These are phyloP conservation scores for Geotrichum candidum DNA, from an alignment of 1,139 yeast genomes.

Conservation along the genomic window DNA sequence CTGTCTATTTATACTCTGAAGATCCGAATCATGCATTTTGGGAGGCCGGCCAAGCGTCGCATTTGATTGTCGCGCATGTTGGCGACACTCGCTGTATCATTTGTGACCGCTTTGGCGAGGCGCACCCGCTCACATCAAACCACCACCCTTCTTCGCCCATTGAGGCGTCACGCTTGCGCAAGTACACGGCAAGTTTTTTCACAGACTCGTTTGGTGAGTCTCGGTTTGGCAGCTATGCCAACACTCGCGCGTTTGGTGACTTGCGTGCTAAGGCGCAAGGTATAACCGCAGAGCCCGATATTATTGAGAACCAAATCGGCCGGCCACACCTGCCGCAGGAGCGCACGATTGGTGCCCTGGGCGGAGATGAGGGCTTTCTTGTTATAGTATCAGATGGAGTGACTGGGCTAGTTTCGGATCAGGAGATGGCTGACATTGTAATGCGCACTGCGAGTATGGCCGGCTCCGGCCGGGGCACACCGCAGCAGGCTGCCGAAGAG, in stretches of 20 bases:
- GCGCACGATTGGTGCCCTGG: slow-evolving; percentile 33
- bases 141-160: slow-evolving; percentile 86
- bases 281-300: slow-evolving; percentile 87
- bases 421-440: slow-evolving; percentile 82
- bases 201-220: slow-evolving; percentile 94
- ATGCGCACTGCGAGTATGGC: slow-evolving; percentile 62
- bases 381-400: slow-evolving; percentile 84
- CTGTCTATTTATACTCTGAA: slow-evolving; percentile 54
- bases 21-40: slow-evolving; percentile 52
- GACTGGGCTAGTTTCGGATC: slow-evolving; percentile 73
- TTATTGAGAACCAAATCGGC: slow-evolving; percentile 61
- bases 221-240: slow-evolving; percentile 76
- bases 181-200: slow-evolving; percentile 66
- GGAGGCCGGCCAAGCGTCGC: slow-evolving; percentile 61
- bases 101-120: slow-evolving; percentile 55
- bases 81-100: slow-evolving; percentile 91
- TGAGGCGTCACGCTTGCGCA: slow-evolving; percentile 66
- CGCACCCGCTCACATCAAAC: slow-evolving; percentile 67
- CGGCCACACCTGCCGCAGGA: slow-evolving; percentile 33
- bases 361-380: slow-evolving; percentile 76
- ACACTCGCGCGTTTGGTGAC: slow-evolving; percentile 93
- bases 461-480: slow-evolving; percentile 69
- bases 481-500: slow-evolving; percentile 81
- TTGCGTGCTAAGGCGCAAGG: slow-evolving; percentile 73
- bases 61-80: slow-evolving; percentile 78